Conservation (phyloP, 352 stramenopile species). For the Phytophthora vignae region DNA sequence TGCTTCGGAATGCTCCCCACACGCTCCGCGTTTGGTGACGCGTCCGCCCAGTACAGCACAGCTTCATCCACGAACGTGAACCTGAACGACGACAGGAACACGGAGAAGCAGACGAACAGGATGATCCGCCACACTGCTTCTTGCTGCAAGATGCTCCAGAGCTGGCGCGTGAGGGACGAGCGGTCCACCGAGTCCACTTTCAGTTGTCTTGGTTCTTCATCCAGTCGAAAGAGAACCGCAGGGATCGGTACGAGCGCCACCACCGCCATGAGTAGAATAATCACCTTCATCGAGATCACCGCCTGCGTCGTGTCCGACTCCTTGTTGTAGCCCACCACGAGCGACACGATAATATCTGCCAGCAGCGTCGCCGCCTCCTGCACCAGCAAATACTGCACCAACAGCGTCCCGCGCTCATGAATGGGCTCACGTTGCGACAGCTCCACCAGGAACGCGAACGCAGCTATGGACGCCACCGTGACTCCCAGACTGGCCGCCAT, state of each 20-base stretch:
- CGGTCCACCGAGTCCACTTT: conserved; percentile 77
- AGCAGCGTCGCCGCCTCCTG: conserved; percentile 57
- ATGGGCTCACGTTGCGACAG: conserved; percentile 82
- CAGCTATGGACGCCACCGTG: conserved; percentile 62
- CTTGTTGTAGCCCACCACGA: conserved; percentile 52
- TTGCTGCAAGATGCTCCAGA: conserved; percentile 83
- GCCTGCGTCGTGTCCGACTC: conserved; percentile 41
- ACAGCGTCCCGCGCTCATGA: conserved; percentile 67
- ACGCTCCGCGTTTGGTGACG: conserved; percentile 47
- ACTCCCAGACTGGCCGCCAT: conserved; percentile 73
- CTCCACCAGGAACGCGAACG: conserved; percentile 76
- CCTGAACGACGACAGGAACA: conserved; percentile 70
- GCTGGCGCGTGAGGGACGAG: conserved; percentile 59
- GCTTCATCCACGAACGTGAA: conserved; percentile 66
- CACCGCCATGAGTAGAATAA: conserved; percentile 76
- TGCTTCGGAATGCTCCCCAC: conserved; percentile 57
- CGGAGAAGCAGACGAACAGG: conserved; percentile 66
- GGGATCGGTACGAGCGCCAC: conserved; percentile 72
- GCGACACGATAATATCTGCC: conserved; percentile 46
- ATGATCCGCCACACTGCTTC: conserved; percentile 80
- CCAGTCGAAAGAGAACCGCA: conserved; percentile 66
- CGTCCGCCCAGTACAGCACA: conserved; percentile 56
- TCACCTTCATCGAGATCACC: conserved; percentile 70
- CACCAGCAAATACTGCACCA: conserved; percentile 77
- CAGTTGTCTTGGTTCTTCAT: conserved; percentile 76